Conservation (phyloP, 306 rosid species). For the Carpinus viminea region DNA sequence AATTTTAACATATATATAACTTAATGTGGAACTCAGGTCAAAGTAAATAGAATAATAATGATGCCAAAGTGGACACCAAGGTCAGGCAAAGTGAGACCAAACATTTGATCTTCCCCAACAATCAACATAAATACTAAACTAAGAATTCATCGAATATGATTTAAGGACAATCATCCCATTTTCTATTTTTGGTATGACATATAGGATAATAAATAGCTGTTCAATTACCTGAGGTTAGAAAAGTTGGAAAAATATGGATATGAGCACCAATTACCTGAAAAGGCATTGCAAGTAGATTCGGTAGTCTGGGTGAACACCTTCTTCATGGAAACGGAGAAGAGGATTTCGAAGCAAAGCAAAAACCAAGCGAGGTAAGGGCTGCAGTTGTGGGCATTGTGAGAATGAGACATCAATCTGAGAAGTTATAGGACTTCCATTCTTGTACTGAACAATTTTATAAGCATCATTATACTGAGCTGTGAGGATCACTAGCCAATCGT, state of each 20-base stretch:
- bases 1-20: not conserved
- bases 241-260: not conserved
- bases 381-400: constrained; percentile 91
- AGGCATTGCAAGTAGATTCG: constrained; percentile 95
- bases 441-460: constrained; percentile 63
- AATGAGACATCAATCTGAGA: constrained; percentile 80
- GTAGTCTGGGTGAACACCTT: constrained; percentile 94
- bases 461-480: constrained; percentile 91
- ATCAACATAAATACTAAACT: not conserved
- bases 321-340: constrained; percentile 90
- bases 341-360: constrained; percentile 94
- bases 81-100: not conserved
- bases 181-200: constrained; percentile 5
- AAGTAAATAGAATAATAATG: not conserved
- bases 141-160: not conserved
- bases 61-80: not conserved
- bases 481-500: constrained; percentile 97
- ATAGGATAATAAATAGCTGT: constrained; percentile 2
- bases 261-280: constrained; percentile 63
- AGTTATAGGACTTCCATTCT: constrained; percentile 62
- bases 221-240: constrained; percentile 8
- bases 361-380: constrained; percentile 78
- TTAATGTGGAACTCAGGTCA: not conserved
- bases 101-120: not conserved
- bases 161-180: not conserved